A percentile compares a stretch with the other conserved stretches of the same genome.
These are phyloP conservation scores for Rubroboletus satanas DNA, from an alignment of 768 basidiomycete genomes.

Conservation along the genomic window DNA sequence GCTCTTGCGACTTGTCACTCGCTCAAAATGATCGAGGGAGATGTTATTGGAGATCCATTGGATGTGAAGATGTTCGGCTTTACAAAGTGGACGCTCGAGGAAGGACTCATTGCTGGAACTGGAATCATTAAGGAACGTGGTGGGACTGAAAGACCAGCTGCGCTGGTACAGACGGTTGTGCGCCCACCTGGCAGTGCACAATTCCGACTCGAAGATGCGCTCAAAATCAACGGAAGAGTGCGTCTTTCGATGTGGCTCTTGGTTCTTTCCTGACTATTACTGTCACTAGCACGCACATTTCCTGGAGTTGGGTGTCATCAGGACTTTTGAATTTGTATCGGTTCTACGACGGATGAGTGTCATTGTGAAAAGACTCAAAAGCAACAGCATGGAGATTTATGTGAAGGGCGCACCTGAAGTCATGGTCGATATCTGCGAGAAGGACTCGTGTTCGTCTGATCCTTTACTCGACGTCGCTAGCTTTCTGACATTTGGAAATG, in stretches of 20 bases:
- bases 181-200: conserved; percentile 90
- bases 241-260: conserved; percentile 10
- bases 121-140: conserved; percentile 65
- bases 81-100: conserved; percentile 93
- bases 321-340: conserved; percentile 96
- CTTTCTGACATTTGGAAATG: conserved; percentile 12
- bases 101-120: conserved; percentile 72
- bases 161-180: conserved; percentile 94
- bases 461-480: background rate
- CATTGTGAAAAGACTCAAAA: conserved; percentile 91
- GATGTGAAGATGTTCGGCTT: conserved; percentile 99
- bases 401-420: conserved; percentile 99
- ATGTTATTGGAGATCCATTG: conserved; percentile 91
- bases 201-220: conserved; percentile 90
- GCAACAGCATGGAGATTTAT: conserved; percentile 94
- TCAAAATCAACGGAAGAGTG: conserved; percentile 80
- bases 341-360: conserved; percentile 94
- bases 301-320: conserved; percentile 92
- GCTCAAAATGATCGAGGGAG: conserved; percentile 82
- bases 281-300: conserved; percentile 83
- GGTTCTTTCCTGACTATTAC: background rate
- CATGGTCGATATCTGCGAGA: conserved; percentile 93
- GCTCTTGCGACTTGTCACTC: conserved; percentile 96
- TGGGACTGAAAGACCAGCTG: conserved; percentile 66
- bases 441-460: conserved; percentile 73